Evolutionary conservation across 371 early-diverging fungal species (phyloP), one percentile per base, ranked within the genome.

Genomic region (Apophysomyces elegans): DNA sequence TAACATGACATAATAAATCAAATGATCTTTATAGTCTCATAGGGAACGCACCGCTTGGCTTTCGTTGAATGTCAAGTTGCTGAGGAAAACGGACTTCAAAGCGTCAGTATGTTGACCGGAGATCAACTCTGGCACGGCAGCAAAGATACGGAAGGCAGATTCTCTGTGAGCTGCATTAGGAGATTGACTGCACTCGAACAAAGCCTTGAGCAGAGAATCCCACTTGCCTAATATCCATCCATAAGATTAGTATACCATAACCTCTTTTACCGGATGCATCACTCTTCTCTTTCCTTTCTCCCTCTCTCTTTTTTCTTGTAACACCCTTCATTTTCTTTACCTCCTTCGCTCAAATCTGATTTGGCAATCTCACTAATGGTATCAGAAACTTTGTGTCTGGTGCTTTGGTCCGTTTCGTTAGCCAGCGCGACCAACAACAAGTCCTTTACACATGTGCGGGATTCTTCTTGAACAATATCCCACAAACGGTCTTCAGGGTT

Each of bases 311-410:
- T 32, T 32, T 43, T 7, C 8, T 18, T 7, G 21, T 18, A 16
- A 41, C 18, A 18, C 7, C 36, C 35, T 21, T 54, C 70, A 59
- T 57, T 74, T 87, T 26, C 32, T 26, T 79, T 77, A 90, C 91
- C 83, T 64, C 84, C 87, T 67, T 83, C 84, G 57, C 65, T 58
- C n/a, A 89, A 70, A 70, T 88, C 86, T 68, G 88, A 85, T 72
- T 88, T 89, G 63, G 90, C 89, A 43, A 98, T 78, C 69, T 97
- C 96, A 32, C 96, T 80, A 71, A 96, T 91, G 46, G 95, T 90
- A 78, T 98, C 98, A 70, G 93, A 90, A 44, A 98, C 78, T 80
- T 96, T 97, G 76, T 93, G 90, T 56, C 96, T 86, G 32, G 93
- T 91, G 18, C 82, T 74, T 63, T 77, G 74, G 65, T 88, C 91